phyloP scores from a whole-genome alignment of 2,329 filamentous ascomycete genomes.

The Daldinia sp. region DNA sequence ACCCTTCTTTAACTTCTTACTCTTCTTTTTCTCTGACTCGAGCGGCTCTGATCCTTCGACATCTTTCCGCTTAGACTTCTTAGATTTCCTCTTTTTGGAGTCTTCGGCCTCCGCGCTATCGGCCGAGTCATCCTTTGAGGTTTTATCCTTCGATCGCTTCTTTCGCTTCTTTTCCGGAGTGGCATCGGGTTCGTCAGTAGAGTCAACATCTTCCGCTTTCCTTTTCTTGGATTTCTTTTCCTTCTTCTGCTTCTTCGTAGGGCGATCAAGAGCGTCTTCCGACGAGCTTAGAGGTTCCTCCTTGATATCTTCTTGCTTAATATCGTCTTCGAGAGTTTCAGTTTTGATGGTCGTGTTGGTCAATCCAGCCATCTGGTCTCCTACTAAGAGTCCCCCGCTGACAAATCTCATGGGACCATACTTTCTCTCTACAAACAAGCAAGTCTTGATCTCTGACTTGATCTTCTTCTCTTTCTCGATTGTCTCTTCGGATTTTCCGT shows the following conservation, averaged over 20 bases:
- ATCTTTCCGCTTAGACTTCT: constrained; percentile 44
- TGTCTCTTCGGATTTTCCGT: constrained; percentile 83
- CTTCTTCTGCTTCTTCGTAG: constrained; percentile 53
- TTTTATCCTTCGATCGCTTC: constrained; percentile 50
- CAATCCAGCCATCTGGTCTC: constrained; percentile 66
- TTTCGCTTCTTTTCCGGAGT: constrained; percentile 55
- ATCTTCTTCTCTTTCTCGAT: constrained; percentile 77
- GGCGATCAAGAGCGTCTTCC: constrained; percentile 40
- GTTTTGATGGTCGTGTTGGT: constrained; percentile 51
- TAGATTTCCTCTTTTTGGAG: constrained; percentile 49
- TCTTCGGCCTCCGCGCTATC: constrained; percentile 49
- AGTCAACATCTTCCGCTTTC: constrained; percentile 53
- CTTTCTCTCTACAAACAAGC: constrained; percentile 78
- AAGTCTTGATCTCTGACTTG: constrained; percentile 77
- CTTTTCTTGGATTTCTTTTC: constrained; percentile 59
- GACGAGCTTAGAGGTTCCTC: constrained; percentile 49
- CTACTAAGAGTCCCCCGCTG: constrained; percentile 78
- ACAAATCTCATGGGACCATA: constrained; percentile 89
- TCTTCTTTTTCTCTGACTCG: constrained; percentile 49
- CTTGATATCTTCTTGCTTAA: constrained; percentile 42
- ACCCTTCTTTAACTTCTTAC: constrained; percentile 53
- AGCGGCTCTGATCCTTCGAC: constrained; percentile 53
- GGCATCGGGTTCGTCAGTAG: constrained; percentile 53
- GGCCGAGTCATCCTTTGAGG: constrained; percentile 35
- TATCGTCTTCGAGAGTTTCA: constrained; percentile 42